Base-by-base conservation (phyloP, 1,284 basidiomycete genomes). In the Pisolithus thermaeus region DNA sequence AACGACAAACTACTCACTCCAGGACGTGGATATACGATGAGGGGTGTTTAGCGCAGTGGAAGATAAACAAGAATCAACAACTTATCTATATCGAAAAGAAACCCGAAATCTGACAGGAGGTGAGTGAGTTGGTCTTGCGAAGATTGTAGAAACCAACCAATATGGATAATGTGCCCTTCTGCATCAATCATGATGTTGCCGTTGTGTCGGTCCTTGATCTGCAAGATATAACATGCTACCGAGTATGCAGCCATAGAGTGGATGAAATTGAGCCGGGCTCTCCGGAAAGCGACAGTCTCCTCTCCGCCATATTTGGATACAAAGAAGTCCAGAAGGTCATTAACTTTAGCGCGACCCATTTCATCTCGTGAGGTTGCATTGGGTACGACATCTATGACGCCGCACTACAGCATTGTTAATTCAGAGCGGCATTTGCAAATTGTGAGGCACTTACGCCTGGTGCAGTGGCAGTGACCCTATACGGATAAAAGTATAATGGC, bases 191-290 rank as follows among this genome's bases (percentile, higher is more conserved):
- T 97, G 63, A 98, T 98, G 68, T 99, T 99, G 20, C 96, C 96
- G 64, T 98, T 98, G 70, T 99, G 96, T 36, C 96, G 75, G 68
- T 99, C 97, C 71, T 97, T 96, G 71, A 98, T 93, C 69, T 99
- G 96, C 38, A 98, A 72, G 56, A 98, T 93, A 70, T 97, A 98
- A 69, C 96, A 99, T 11, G 93, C 92, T 16, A 99, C 87, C 35
- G 94, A 97, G 71, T 99, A 99, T 18, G 94, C 97, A 1, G 97
- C 97, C 97, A 99, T 99, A 1, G 92, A 96, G 66, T 97, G 93
- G 58, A 99, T 92, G 66, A 99, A 99, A 72, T 97, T 97, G 58
- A 92, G 76, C 27, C 96, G 84, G 43, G 97, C 97, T 58, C 82
- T 82, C 67, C 99, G 96, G 77, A 98, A 99, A 25, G 88, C 76